Conservation (phyloP, 306 rosid genomes). For the Mimosa bimucronata region DNA sequence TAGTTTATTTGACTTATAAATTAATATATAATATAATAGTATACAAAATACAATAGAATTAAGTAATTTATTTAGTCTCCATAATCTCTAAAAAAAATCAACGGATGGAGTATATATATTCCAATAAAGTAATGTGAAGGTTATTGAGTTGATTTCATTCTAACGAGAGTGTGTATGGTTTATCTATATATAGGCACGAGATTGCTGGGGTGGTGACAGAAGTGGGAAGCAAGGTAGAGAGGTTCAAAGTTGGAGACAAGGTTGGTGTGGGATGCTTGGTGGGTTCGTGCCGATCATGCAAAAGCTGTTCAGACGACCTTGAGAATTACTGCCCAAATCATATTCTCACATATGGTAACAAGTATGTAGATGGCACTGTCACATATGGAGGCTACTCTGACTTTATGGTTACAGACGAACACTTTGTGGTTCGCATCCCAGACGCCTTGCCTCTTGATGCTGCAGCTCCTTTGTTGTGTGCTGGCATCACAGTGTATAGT, state of each 20-base stretch:
- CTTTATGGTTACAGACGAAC: not conserved
- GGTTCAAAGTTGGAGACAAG: constrained; percentile 59
- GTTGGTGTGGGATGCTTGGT: constrained; percentile 66
- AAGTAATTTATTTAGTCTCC: too few relatives aligned
- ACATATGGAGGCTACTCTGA: constrained; percentile 55
- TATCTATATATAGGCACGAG: not conserved
- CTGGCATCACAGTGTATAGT: not conserved
- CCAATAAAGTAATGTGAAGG: not conserved
- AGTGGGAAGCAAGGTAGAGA: constrained; percentile 61
- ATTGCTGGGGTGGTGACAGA: constrained; percentile 54
- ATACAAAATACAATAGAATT: too few relatives aligned
- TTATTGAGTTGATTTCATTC: not conserved
- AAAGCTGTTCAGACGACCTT: not conserved
- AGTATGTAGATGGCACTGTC: not conserved
- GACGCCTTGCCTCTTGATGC: not conserved
- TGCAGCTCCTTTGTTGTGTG: not conserved
- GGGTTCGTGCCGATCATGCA: constrained; percentile 54
- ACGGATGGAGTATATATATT: too few relatives aligned
- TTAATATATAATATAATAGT: too few relatives aligned
- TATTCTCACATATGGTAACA: not conserved
- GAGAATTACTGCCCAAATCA: not conserved
- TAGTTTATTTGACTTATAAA: too few relatives aligned
- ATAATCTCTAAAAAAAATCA: too few relatives aligned
- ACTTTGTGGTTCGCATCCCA: not conserved
- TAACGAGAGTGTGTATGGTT: constrained; percentile 24